phyloP scores from a whole-genome alignment of 2,329 filamentous ascomycete species.

The Neofusicoccum parvum region DNA sequence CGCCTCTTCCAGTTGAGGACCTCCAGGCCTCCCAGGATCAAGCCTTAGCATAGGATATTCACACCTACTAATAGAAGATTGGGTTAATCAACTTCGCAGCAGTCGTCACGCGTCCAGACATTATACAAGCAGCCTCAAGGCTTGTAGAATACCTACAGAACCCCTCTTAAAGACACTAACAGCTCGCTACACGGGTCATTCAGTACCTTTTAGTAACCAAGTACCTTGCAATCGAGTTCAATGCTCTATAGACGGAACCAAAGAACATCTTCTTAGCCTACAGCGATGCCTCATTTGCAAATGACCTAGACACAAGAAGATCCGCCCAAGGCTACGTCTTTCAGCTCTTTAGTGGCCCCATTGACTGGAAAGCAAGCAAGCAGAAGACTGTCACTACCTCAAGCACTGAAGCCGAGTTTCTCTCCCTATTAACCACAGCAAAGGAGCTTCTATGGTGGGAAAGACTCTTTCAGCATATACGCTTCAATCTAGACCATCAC shows the following conservation, averaged over 20 bases:
- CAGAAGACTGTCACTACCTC: too few relatives aligned
- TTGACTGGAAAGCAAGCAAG: too few relatives aligned
- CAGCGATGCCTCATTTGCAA: too few relatives aligned
- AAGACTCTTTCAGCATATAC: too few relatives aligned
- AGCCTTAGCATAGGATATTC: constrained; percentile 14
- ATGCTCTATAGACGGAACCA: neutral
- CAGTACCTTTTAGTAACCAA: constrained; percentile 22
- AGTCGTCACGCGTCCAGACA: constrained; percentile 23
- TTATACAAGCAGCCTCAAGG: constrained; percentile 23
- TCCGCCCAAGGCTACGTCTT: too few relatives aligned
- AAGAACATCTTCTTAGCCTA: too few relatives aligned
- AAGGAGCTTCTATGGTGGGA: too few relatives aligned
- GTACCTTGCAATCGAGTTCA: constrained; percentile 17
- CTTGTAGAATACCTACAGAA: constrained; percentile 26
- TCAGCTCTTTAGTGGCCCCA: too few relatives aligned
- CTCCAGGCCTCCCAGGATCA: constrained; percentile 17
- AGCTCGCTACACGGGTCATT: constrained; percentile 23
- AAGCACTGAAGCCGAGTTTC: too few relatives aligned
- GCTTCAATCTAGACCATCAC: too few relatives aligned
- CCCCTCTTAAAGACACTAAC: constrained; percentile 23
- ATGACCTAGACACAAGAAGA: too few relatives aligned
- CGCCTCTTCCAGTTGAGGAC: constrained; percentile 11
- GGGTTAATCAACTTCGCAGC: constrained; percentile 25
- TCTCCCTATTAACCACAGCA: too few relatives aligned
- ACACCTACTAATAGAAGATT: constrained; percentile 26